Evolutionary conservation across 2,329 filamentous ascomycete genomes (phyloP).

Genomic region (Paraphoma chrysanthemicola): DNA sequence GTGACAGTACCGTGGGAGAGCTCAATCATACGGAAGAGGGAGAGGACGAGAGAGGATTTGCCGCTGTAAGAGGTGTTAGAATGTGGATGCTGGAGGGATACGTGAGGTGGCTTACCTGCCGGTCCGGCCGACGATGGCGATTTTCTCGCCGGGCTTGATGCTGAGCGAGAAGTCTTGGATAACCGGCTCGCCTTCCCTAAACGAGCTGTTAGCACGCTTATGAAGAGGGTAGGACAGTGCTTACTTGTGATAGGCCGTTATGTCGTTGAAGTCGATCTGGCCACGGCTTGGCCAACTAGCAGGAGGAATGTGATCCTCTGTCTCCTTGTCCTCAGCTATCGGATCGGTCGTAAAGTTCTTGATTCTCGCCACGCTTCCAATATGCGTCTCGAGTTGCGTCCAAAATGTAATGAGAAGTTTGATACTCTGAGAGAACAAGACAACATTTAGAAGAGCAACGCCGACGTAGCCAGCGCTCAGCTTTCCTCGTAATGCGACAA

Average conservation of each 20-base stretch:
- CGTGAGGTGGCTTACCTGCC: conserved; percentile 48
- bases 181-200: conserved; percentile 42
- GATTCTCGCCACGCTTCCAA: conserved; percentile 64
- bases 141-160: conserved; percentile 56
- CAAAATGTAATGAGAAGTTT: conserved; percentile 60
- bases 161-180: conserved; percentile 56
- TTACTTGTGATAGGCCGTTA: conserved; percentile 55
- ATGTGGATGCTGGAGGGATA: neutral
- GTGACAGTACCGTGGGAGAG: conserved; percentile 51
- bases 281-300: conserved; percentile 54
- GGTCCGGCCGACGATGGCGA: conserved; percentile 62
- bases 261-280: conserved; percentile 51
- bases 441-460: conserved; percentile 61
- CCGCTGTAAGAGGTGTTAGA: conserved; percentile 49
- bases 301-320: conserved; percentile 52
- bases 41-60: conserved; percentile 58
- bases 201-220: neutral
- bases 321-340: conserved; percentile 60
- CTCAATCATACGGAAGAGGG: conserved; percentile 59
- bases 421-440: conserved; percentile 61
- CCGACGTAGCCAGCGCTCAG: conserved; percentile 59
- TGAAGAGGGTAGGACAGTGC: conserved; percentile 1
- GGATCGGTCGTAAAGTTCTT: conserved; percentile 59
- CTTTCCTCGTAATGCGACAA: conserved; percentile 43
- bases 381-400: conserved; percentile 65